Evolutionary conservation across 116 monocot species (phyloP).

Genomic region (Dioscorea cayenensis): DNA sequence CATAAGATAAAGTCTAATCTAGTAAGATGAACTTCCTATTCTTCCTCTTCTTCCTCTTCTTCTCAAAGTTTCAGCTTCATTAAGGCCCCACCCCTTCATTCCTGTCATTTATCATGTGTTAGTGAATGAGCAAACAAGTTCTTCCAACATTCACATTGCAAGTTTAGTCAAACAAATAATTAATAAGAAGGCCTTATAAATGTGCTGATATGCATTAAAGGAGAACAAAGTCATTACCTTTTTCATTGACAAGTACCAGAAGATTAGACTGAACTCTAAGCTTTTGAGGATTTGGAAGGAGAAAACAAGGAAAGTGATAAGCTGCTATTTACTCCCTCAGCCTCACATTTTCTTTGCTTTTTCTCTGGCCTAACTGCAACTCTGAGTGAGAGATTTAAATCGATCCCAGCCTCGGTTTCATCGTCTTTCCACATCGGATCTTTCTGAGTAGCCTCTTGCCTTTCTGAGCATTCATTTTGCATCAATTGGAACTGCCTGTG

Average conservation of each 20-base stretch:
- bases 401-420: slow-evolving; percentile 1
- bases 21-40: too few species aligned
- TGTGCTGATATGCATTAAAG: not conserved
- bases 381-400: slow-evolving; percentile 21
- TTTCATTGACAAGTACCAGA: slow-evolving; percentile 20
- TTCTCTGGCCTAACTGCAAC: slow-evolving; percentile 10
- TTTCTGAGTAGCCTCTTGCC: not conserved
- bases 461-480: not conserved
- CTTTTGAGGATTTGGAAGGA: slow-evolving; percentile 11
- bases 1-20: too few species aligned
- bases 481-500: too few species aligned
- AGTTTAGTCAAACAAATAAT: slow-evolving; percentile 3
- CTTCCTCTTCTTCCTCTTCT: too few species aligned
- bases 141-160: not conserved
- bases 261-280: slow-evolving; percentile 6
- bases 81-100: too few species aligned
- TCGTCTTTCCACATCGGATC: not conserved
- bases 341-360: slow-evolving; percentile 14
- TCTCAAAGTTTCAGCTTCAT: too few species aligned
- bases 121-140: slow-evolving; percentile 2
- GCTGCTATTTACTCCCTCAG: slow-evolving; percentile 21
- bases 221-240: not conserved
- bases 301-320: slow-evolving; percentile 20
- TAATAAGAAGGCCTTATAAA: not conserved
- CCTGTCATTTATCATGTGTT: too few species aligned